Percentiles rank a stretch among this genome's conserved stretches.
Evolutionary conservation across 2,329 filamentous ascomycete genomes (phyloP).

Genomic region (Dissoconium aciculare): DNA sequence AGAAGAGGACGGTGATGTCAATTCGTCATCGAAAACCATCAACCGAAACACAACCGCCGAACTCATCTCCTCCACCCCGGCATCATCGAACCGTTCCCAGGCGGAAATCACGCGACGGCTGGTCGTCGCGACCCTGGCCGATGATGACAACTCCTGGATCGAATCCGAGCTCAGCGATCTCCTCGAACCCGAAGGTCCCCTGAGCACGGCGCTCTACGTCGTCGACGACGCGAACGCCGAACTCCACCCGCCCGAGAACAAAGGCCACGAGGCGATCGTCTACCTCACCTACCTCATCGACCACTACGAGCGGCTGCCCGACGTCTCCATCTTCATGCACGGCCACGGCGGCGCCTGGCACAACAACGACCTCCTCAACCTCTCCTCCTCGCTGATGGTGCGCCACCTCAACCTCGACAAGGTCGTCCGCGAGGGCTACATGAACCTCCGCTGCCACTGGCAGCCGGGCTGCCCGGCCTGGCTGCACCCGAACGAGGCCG

Average conservation of each 20-base stretch:
- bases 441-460: constrained; percentile 43
- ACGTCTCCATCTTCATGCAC: constrained; percentile 47
- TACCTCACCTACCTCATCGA: constrained; percentile 49
- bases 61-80: background rate
- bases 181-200: constrained; percentile 5
- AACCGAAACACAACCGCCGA: background rate
- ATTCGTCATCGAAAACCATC: background rate
- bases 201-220: constrained; percentile 10
- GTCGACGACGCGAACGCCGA: constrained; percentile 22
- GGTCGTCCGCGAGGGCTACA: constrained; percentile 36
- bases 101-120: too few species aligned
- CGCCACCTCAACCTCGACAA: constrained; percentile 30
- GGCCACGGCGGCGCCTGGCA: constrained; percentile 45
- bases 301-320: constrained; percentile 43
- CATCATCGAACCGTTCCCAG: background rate
- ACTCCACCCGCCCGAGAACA: constrained; percentile 39
- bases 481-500: constrained; percentile 33
- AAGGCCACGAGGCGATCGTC: constrained; percentile 48
- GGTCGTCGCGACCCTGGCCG: constrained; percentile 9
- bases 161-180: constrained; percentile 10
- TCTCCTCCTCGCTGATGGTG: constrained; percentile 32
- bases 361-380: constrained; percentile 37
- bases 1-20: background rate
- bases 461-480: constrained; percentile 40
- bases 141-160: constrained; percentile 10